These are phyloP conservation scores for Crithidia mellificae DNA, from an alignment of 208 protist species.

Conservation along the genomic window DNA sequence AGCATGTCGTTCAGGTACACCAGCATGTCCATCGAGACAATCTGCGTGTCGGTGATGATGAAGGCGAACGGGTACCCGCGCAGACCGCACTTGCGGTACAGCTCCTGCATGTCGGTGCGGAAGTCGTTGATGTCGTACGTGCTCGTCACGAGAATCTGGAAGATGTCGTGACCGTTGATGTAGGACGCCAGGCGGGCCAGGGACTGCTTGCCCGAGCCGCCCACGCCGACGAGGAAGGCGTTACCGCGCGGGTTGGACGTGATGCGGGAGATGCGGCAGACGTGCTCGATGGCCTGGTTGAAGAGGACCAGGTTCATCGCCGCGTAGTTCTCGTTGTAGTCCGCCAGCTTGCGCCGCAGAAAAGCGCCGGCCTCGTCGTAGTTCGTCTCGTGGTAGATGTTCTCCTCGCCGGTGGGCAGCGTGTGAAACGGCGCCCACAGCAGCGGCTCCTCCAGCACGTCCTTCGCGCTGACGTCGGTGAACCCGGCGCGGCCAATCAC, in stretches of 20 bases:
- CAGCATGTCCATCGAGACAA: slow-evolving; percentile 96
- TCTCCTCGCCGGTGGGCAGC: slow-evolving; percentile 84
- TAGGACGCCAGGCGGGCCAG: slow-evolving; percentile 95
- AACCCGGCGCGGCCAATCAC: slow-evolving; percentile 84
- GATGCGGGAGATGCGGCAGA: slow-evolving; percentile 96
- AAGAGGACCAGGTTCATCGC: slow-evolving; percentile 98
- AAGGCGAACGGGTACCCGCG: slow-evolving; percentile 95
- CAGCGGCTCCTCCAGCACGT: slow-evolving; percentile 89
- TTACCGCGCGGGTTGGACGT: slow-evolving; percentile 96
- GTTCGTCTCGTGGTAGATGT: slow-evolving; percentile 89
- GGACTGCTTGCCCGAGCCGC: slow-evolving; percentile 94
- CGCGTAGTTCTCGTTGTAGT: slow-evolving; percentile 97
- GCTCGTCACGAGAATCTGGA: slow-evolving; percentile 97
- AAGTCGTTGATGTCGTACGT: slow-evolving; percentile 97
- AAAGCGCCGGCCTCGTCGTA: slow-evolving; percentile 79
- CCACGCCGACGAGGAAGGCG: slow-evolving; percentile 95
- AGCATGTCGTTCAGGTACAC: slow-evolving; percentile 99
- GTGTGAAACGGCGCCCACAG: slow-evolving; percentile 95
- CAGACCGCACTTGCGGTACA: slow-evolving; percentile 96
- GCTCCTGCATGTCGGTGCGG: slow-evolving; percentile 94
- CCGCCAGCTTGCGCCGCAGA: slow-evolving; percentile 89
- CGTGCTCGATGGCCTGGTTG: slow-evolving; percentile 97
- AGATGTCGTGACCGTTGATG: slow-evolving; percentile 97
- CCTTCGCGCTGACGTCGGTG: slow-evolving; percentile 78
- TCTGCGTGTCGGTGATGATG: slow-evolving; percentile 98